Evolutionary conservation across 2,329 filamentous ascomycete genomes (phyloP), one percentile per base, ranked within the genome.

Genomic region (Fusarium chlamydosporum): DNA sequence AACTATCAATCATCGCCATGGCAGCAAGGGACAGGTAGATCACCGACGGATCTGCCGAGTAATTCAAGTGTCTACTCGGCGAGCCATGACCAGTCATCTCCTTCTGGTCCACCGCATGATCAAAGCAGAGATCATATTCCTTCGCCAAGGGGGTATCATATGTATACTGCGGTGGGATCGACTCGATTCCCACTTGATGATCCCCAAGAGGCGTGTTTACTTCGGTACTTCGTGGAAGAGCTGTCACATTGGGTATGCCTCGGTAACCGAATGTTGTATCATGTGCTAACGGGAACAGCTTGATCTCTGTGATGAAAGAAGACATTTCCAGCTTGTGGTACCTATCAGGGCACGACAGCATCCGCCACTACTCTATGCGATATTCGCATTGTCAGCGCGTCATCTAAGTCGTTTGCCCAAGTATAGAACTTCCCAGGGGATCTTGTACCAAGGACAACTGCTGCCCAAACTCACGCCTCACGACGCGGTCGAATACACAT

Each of bases 361-460:
- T 18, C 72, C 79, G 9, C 79, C 79, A 7, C 68, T 81, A 1
- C 75, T 81, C n/a, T 76, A 81, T 46, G 77, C 79, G 33, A 78
- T 81, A n/a, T 80, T 81, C 50, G 79, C 79, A 2, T 76, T 81
- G 1, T 79, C 79, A 6, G 78, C 79, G 0, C 79, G 79, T 6
- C 79, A 81, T 56, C 67, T 81, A 4, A 78, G 77, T 15, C 78
- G 79, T 2, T 63, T 81, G 2, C 79, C 79, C 0, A 77, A 79
- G 42, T 81, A 78, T 69, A 79, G 76, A 56, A 79, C 80, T 4
- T 56, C 74, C 3, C 68, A 64, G 4, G 79, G 80, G 1, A 76
- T 81, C 13, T 38, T 77, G 1, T 81, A 81, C 55, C 78, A 80
- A 33, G 79, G 78, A 1, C 79, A 81, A 37, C 73, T 79, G 0